Percentiles rank a stretch among this genome's conserved stretches.
Conservation (phyloP, 192 early-diverging fungal genomes). For the Mortierella claussenii region DNA sequence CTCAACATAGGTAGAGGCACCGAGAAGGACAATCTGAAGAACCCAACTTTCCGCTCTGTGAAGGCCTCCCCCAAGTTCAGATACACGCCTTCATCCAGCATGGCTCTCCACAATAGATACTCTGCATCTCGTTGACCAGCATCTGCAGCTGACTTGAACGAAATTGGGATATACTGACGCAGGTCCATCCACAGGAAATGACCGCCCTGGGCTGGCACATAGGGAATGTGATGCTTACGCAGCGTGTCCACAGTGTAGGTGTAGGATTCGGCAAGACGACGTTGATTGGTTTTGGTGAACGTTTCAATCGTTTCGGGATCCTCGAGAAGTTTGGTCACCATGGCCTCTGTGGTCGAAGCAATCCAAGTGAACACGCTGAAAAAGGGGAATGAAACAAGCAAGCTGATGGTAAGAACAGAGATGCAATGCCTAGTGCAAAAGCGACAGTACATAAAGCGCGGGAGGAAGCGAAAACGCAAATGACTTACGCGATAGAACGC, state of each 20-base stretch:
- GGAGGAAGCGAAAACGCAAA: no score
- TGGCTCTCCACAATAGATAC: slow-evolving; percentile 57
- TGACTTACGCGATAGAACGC: slow-evolving; percentile 56
- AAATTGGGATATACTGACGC: slow-evolving; percentile 32
- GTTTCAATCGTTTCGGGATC: slow-evolving; percentile 67
- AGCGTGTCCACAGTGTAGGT: slow-evolving; percentile 52
- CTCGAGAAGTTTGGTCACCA: slow-evolving; percentile 64
- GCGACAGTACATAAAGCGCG: no score
- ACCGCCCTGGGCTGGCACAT: slow-evolving; percentile 70
- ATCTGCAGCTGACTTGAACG: not conserved
- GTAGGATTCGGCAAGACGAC: slow-evolving; percentile 65
- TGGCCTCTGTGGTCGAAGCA: slow-evolving; percentile 68
- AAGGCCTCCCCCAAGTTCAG: slow-evolving; percentile 77
- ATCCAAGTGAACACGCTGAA: slow-evolving; percentile 69
- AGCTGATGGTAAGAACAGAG: no score
- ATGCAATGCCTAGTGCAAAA: no score
- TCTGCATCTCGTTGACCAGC: slow-evolving; percentile 55
- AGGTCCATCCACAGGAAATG: slow-evolving; percentile 81
- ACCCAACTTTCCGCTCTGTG: slow-evolving; percentile 64
- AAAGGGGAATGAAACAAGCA: not conserved
- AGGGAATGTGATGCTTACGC: slow-evolving; percentile 58
- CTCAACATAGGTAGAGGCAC: slow-evolving; percentile 58
- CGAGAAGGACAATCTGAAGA: slow-evolving; percentile 74
- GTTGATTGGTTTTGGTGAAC: slow-evolving; percentile 70
- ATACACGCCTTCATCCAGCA: slow-evolving; percentile 69